These are phyloP conservation scores for Phaeodactylum tricornutum DNA, from an alignment of 108 stramenopile genomes.

Conservation along the genomic window DNA sequence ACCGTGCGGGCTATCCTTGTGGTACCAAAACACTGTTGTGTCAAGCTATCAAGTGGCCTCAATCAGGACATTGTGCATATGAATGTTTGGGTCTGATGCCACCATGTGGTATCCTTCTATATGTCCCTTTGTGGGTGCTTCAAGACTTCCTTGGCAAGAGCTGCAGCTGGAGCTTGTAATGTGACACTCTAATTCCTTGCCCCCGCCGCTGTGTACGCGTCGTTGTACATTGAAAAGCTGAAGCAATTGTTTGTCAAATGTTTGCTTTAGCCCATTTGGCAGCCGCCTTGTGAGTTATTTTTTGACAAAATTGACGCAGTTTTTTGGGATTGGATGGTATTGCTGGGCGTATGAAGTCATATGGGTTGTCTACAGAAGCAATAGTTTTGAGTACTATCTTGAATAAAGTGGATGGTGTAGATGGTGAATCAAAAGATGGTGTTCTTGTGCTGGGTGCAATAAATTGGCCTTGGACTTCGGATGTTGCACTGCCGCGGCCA, in stretches of 20 bases:
- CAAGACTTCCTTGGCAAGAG: constrained; percentile 94
- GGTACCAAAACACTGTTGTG: constrained; percentile 73
- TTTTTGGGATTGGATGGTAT: constrained; percentile 33
- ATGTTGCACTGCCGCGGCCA: constrained; percentile 63
- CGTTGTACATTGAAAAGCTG: constrained; percentile 97
- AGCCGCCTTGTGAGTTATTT: constrained; percentile 93
- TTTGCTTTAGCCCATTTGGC: constrained; percentile 89
- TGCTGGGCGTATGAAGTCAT: constrained; percentile 29
- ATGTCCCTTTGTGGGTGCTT: constrained; percentile 97
- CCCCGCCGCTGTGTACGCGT: constrained; percentile 90
- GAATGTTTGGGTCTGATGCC: constrained; percentile 41
- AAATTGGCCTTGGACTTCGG: constrained; percentile 76
- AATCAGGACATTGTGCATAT: constrained; percentile 36
- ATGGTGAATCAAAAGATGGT: constrained; percentile 61
- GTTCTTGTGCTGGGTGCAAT: constrained; percentile 81
- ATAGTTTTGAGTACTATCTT: constrained; percentile 90
- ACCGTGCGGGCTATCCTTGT: constrained; percentile 72
- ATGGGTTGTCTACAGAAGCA: constrained; percentile 72
- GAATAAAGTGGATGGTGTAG: constrained; percentile 98
- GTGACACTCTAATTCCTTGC: constrained; percentile 90
- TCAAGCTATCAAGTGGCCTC: constrained; percentile 79
- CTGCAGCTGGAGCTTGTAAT: constrained; percentile 86
- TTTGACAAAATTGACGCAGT: constrained; percentile 99
- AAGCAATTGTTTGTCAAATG: constrained; percentile 85
- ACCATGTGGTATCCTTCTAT: constrained; percentile 80